Conservation (phyloP, 495 filamentous ascomycete species). For the Podospora pseudopauciseta region DNA sequence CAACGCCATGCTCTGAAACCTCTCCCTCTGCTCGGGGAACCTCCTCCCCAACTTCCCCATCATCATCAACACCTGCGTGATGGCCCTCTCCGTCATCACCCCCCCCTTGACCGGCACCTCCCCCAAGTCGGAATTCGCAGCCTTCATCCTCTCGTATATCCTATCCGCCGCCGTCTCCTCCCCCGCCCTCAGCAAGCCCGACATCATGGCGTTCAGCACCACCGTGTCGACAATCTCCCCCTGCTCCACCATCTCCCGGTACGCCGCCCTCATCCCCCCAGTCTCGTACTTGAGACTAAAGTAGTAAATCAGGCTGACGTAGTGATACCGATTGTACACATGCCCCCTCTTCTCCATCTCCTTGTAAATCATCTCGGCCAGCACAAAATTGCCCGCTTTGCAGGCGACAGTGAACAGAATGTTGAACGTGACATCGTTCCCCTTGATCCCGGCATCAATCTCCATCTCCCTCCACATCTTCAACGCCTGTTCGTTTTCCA, state of each 20-base stretch:
- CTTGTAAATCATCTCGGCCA: slow-evolving; percentile 77
- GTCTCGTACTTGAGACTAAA: slow-evolving; percentile 68
- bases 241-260: slow-evolving; percentile 68
- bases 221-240: slow-evolving; percentile 87
- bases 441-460: slow-evolving; percentile 56
- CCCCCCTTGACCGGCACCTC: slow-evolving; percentile 40
- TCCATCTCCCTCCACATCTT: slow-evolving; percentile 91
- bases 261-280: slow-evolving; percentile 64
- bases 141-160: slow-evolving; percentile 80
- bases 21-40: slow-evolving; percentile 39
- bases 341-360: slow-evolving; percentile 72
- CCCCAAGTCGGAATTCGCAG: slow-evolving; percentile 35
- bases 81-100: slow-evolving; percentile 42
- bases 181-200: slow-evolving; percentile 66
- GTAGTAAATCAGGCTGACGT: slow-evolving; percentile 77
- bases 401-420: slow-evolving; percentile 86
- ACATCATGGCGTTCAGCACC: slow-evolving; percentile 79
- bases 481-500: slow-evolving; percentile 68
- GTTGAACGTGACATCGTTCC: slow-evolving; percentile 76
- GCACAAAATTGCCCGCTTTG: slow-evolving; percentile 73
- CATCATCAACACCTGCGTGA: slow-evolving; percentile 55
- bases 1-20: slow-evolving; percentile 52
- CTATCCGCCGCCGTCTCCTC: slow-evolving; percentile 70
- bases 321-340: slow-evolving; percentile 65
- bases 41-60: slow-evolving; percentile 43